Evolutionary conservation across 1,284 basidiomycete species (phyloP), one percentile per base, ranked within the genome.

Genomic region (Hemileia vastatrix): DNA sequence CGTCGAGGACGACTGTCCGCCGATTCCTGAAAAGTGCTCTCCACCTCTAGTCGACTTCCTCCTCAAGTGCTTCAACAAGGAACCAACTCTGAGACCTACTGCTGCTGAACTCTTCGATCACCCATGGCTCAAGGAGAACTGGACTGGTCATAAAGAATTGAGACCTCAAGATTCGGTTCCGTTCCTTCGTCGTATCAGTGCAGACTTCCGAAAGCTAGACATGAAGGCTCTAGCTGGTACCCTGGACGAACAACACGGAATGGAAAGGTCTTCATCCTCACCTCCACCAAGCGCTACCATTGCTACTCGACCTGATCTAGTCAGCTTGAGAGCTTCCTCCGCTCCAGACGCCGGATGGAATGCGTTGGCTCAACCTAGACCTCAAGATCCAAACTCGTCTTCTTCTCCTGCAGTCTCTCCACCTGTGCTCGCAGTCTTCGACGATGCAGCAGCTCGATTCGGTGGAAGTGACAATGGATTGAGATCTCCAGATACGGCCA

Each of bases 91-190:
- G 67, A 83, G 92, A 9, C 93, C 92, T 0, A 84, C 82, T 65
- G 93, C 92, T 0, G 86, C 86, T 63, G 76, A 81, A 58, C 82
- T 96, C 2, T 93, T 87, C 74, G 87, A 92, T 72, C 92, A 95
- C 76, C 81, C 83, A 5, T 96, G 93, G 93, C 78, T 96, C 51
- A 86, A 85, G 76, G 82, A 82, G 68, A 86, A 85, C 64, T 90
- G 87, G 81, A 83, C 82, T 31, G 81, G 82, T 23, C 80, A 86
- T 71, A 86, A 88, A 79, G 85, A 87, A 65, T 77, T 91, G 21
- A 86, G 88, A 19, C 86, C 86, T 40, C 88, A 95, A 74, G 93
- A 96, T 71, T 92, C 88, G 69, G 88, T 96, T 40, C 92, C 92
- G 3, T 95, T 94, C 80, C 79, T 94, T 21, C 85, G 89, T 18